phyloP scores from a whole-genome alignment of 2,329 filamentous ascomycete genomes.

The Sporothrix sp. region DNA sequence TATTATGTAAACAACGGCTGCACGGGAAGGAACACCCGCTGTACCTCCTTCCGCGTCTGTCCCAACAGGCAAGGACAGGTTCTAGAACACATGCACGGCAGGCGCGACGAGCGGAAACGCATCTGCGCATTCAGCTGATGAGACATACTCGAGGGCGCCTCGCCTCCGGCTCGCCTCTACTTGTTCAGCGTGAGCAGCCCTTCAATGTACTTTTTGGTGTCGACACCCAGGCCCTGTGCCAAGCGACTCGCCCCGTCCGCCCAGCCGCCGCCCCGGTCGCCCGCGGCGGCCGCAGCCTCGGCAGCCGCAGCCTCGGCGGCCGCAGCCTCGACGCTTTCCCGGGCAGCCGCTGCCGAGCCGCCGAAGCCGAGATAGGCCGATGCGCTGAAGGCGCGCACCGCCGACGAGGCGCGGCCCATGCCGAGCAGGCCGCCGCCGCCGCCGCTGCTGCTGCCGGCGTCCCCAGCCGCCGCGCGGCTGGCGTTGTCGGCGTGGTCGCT shows the following conservation, averaged over 20 bases:
- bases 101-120: no score
- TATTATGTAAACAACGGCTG: no score
- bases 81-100: no score
- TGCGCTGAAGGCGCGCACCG: conserved; percentile 13
- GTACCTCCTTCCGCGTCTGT: no score
- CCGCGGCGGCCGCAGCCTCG: conserved; percentile 26
- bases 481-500: conserved; percentile 38
- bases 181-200: conserved; percentile 55
- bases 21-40: no score
- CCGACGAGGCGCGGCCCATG: conserved; percentile 26
- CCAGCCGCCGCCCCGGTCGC: conserved; percentile 26
- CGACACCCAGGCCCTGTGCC: conserved; percentile 65
- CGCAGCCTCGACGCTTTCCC: conserved; percentile 25
- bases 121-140: no score
- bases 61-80: no score
- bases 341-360: conserved; percentile 20
- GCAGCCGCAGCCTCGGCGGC: conserved; percentile 17
- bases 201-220: conserved; percentile 67
- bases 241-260: conserved; percentile 49
- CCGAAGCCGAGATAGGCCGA: conserved; percentile 11
- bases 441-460: conserved; percentile 24
- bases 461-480: conserved; percentile 27
- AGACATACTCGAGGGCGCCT: no score
- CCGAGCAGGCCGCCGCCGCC: neutral
- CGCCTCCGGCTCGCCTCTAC: no score